phyloP scores from a whole-genome alignment of 2,329 filamentous ascomycete genomes.

The Teratosphaeria nubilosa region DNA sequence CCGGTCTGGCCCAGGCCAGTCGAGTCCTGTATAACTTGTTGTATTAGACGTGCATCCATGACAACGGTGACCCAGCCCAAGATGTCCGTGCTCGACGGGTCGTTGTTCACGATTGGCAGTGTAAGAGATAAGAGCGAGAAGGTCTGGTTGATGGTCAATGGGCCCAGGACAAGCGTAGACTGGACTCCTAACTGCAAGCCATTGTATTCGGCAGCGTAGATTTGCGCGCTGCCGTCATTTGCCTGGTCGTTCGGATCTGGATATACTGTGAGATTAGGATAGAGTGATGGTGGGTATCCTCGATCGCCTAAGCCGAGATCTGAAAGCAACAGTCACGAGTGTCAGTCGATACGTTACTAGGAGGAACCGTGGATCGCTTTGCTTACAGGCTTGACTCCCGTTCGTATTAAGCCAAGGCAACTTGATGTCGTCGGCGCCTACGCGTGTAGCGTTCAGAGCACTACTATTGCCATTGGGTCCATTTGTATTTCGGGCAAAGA shows the following conservation, averaged over 20 bases:
- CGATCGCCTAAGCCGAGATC: conserved; percentile 35
- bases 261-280: conserved; percentile 65
- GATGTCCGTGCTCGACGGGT: conserved; percentile 46
- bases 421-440: conserved; percentile 29
- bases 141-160: conserved; percentile 59
- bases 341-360: conserved; percentile 51
- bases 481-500: conserved; percentile 60
- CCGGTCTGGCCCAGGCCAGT: conserved; percentile 65
- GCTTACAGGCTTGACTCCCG: conserved; percentile 50
- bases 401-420: conserved; percentile 42
- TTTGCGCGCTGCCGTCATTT: conserved; percentile 26
- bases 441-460: conserved; percentile 55
- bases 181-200: conserved; percentile 29
- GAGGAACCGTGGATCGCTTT: conserved; percentile 21
- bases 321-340: conserved; percentile 51
- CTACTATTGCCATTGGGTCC: conserved; percentile 40
- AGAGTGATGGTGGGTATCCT: conserved; percentile 63
- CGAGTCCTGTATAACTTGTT: conserved; percentile 51
- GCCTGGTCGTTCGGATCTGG: conserved; percentile 29
- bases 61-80: conserved; percentile 78
- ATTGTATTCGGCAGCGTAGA: conserved; percentile 34
- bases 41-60: conserved; percentile 55
- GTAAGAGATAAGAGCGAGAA: conserved; percentile 75
- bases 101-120: conserved; percentile 63
- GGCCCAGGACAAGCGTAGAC: conserved; percentile 65